phyloP scores from a whole-genome alignment of 805 yeast species.

The Cephaloascus albidus region DNA sequence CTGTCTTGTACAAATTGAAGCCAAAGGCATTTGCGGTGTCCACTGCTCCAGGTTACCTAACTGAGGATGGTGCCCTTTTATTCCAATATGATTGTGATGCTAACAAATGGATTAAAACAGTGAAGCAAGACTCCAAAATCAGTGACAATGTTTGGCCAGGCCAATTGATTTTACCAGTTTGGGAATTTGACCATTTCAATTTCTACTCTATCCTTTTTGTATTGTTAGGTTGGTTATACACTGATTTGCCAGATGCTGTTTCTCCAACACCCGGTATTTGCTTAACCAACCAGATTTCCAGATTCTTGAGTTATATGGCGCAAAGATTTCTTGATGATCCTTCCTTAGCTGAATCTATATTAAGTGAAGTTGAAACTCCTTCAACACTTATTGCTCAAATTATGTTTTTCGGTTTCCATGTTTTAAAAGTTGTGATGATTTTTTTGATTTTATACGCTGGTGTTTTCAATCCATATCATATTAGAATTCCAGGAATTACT shows the following conservation, averaged over 20 bases:
- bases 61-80: constrained; percentile 74
- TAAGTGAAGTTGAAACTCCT: constrained; percentile 35
- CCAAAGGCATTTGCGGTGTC: constrained; percentile 63
- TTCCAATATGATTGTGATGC: constrained; percentile 51
- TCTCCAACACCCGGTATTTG: constrained; percentile 92
- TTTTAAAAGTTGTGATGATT: constrained; percentile 48
- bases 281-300: constrained; percentile 49
- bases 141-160: constrained; percentile 77
- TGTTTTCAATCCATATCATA: constrained; percentile 62
- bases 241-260: constrained; percentile 83
- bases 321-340: constrained; percentile 22
- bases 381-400: constrained; percentile 42
- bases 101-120: constrained; percentile 28
- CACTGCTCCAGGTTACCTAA: constrained; percentile 68
- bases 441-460: constrained; percentile 60
- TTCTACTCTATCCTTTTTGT: constrained; percentile 27
- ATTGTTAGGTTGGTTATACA: constrained; percentile 71
- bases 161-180: constrained; percentile 71
- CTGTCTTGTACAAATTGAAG: constrained; percentile 52
- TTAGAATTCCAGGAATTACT: constrained; percentile 28
- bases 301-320: constrained; percentile 14
- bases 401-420: constrained; percentile 65
- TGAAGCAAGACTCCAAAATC: constrained; percentile 42
- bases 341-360: constrained; percentile 34
- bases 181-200: constrained; percentile 42